Conservation (phyloP, 345 rosid species). For the Stellera chamaejasme region DNA sequence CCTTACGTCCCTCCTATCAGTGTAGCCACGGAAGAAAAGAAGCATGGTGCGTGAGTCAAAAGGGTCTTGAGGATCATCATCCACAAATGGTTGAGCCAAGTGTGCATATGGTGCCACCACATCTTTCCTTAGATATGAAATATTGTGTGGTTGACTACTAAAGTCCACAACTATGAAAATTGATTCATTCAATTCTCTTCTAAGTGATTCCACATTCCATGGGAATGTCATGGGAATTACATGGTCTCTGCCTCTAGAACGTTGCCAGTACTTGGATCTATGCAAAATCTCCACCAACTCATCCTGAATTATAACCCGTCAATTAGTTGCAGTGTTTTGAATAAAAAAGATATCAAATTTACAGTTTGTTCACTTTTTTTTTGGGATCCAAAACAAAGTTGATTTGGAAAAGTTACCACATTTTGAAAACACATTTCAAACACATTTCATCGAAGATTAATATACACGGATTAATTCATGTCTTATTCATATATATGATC, state of each 20-base stretch:
- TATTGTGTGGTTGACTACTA: conserved; percentile 58
- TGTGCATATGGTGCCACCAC: conserved; percentile 94
- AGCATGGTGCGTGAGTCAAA: conserved; percentile 65
- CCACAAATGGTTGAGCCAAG: conserved; percentile 60
- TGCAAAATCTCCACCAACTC: conserved; percentile 18
- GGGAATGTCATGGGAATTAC: conserved; percentile 98
- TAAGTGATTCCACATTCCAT: conserved; percentile 85
- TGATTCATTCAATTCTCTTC: conserved; percentile 76
- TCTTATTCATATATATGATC: too few relatives aligned
- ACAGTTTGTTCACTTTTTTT: too few relatives aligned
- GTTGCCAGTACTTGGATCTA: conserved; percentile 76
- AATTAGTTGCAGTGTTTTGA: too few relatives aligned
- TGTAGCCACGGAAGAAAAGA: conserved; percentile 90
- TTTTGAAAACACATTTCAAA: too few relatives aligned
- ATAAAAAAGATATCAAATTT: too few relatives aligned
- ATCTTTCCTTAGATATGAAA: conserved; percentile 77
- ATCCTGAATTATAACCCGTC: too few relatives aligned
- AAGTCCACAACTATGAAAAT: conserved; percentile 87
- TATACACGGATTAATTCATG: too few relatives aligned
- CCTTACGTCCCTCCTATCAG: conserved; percentile 75
- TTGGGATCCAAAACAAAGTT: too few relatives aligned
- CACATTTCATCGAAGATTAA: too few relatives aligned
- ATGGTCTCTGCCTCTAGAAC: conserved; percentile 92
- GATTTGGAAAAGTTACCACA: too few relatives aligned
- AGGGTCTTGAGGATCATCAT: conserved; percentile 48